Evolutionary conservation across 805 yeast genomes (phyloP).

Genomic region (Yamadazyma insecticola): DNA sequence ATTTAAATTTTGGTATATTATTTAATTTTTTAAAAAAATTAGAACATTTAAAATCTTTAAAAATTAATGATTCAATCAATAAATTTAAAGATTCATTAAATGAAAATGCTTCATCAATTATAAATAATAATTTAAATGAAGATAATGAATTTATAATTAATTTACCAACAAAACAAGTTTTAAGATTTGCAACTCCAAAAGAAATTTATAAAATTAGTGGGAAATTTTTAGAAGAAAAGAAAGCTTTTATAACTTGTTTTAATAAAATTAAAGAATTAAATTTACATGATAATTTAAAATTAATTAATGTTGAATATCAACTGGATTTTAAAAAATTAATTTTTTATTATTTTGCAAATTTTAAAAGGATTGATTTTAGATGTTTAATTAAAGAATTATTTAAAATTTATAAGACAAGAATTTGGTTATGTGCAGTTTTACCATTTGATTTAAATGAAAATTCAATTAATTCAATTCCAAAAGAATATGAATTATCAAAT

Average conservation of each 20-base stretch:
- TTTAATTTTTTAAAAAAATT: constrained; percentile 72
- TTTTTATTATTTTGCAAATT: constrained; percentile 43
- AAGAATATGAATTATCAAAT: constrained; percentile 34
- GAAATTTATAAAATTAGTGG: constrained; percentile 59
- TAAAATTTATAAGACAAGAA: constrained; percentile 41
- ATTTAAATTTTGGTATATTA: constrained; percentile 61
- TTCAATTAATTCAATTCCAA: constrained; percentile 20
- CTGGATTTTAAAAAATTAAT: constrained; percentile 42
- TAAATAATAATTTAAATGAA: constrained; percentile 40
- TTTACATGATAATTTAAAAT: constrained; percentile 38
- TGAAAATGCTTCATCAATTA: constrained; percentile 30
- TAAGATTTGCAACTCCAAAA: constrained; percentile 70
- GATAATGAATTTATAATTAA: constrained; percentile 59
- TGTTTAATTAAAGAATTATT: constrained; percentile 39
- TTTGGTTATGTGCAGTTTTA: constrained; percentile 45
- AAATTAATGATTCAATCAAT: constrained; percentile 24
- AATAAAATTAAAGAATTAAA: constrained; percentile 44
- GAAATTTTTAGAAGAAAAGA: constrained; percentile 67
- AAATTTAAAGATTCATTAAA: constrained; percentile 12
- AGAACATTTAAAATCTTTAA: constrained; percentile 56
- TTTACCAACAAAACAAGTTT: constrained; percentile 72
- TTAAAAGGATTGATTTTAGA: constrained; percentile 37
- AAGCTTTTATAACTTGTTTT: constrained; percentile 63
- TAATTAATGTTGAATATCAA: constrained; percentile 43
- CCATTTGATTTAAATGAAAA: constrained; percentile 37